Evolutionary conservation across 768 basidiomycete species (phyloP), one percentile per base, ranked within the genome.

Genomic region (Calocybe gangraenosa): DNA sequence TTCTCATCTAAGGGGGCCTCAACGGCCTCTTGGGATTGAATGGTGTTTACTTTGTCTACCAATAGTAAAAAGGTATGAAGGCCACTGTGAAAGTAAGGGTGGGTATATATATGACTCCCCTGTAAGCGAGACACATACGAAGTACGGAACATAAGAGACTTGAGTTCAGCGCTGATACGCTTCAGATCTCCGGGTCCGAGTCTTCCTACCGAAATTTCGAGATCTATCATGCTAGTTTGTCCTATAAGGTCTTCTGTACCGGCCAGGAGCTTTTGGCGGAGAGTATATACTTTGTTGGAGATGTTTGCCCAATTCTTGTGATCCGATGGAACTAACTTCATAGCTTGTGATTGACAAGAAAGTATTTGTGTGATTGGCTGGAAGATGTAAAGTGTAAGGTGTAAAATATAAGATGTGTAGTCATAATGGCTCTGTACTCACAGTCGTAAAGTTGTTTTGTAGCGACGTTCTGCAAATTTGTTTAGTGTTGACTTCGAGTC

Each of bases 171-270:
- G 34, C 61, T 66, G 34, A 73, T 55, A 37, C 61, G 62, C 50
- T 67, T 66, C 36, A 75, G 54, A 42, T 75, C 73, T 0, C 54
- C 55, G 2, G 71, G 68, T 3, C 73, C 71, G 7, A 75, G 60
- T 2, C 68, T 58, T 2, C 73, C 73, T n/a, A 69, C 47, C 14
- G 70, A 72, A 5, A 67, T 47, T 47, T 75, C 73, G 10, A 75
- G 52, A 39, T 71, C 70, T 2, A 67, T 64, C 33, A 70, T 51
- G 22, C 59, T 63, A 37, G 71, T 59, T 48, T 71, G 70, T 1
- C 59, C 61, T 1, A 58, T 47, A 5, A 73, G 61, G 2, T 44
- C 59, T 17, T 68, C 63, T 0, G 62, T 58, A 0, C 65, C 65
- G 22, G 51, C 55, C 7, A 66, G 55, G 10, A 74, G 55, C 1